Evolutionary conservation across 164 flowering plant genomes (phyloP), one percentile per base, ranked within the genome.

Genomic region (Dillenia turbinata): DNA sequence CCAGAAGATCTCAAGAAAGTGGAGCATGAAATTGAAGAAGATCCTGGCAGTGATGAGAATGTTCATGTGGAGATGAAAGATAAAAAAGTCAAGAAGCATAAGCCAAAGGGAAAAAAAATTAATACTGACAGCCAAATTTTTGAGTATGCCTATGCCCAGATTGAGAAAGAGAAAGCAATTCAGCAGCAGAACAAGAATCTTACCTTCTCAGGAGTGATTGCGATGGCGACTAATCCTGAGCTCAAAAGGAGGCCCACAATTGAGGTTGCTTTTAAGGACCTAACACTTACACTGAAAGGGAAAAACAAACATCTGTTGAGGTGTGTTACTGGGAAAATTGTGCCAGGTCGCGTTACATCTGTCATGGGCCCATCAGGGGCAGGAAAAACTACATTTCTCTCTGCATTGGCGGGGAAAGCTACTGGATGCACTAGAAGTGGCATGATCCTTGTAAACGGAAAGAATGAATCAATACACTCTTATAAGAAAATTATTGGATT

Each of bases 361-460:
- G 98, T 95, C 54, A 95, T 95, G 99, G 99, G 99, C 44, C 99
- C 99, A 54, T 95, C 99, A 54, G 99, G 99, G 49, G 99, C 99
- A 66, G 99, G 99, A 54, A 95, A 95, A 71, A 95, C 99, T 17
- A 95, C 99, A 15, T 92, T 95, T 74, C 93, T 95, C 65, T 84
- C 88, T 70, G 99, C 99, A 61, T 72, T 95, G 63, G 83, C 86
- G 9, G 99, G 99, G 50, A 88, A 90, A 70, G 75, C 73, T 55
- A 80, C 85, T 12, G 95, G 95, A 15, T 92, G 99, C 72, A 72
- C 67, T 13, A 78, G 78, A 78, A 72, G 56, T 45, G 98, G 99
- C 54, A 56, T 59, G 47, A 74, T 95, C 79, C 89, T 92, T 26
- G 77, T 95, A 54, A 95, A 95, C 70, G 99, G 97, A 49, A 83